Conservation (phyloP, 225 moss, liverwort and hornwort species). For the Asterella californica region DNA sequence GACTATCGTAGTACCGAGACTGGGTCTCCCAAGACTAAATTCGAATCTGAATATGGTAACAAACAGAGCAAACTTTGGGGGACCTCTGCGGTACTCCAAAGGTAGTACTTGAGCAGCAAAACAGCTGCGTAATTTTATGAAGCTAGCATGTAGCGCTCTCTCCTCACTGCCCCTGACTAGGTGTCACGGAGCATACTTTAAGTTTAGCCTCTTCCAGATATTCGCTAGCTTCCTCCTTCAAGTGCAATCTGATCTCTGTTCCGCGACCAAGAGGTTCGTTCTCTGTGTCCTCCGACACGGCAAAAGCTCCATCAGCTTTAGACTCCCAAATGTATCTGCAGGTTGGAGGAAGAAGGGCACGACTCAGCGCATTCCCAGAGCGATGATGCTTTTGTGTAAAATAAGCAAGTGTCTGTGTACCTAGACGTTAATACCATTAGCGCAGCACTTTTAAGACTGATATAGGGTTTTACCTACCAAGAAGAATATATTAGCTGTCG, state of each 20-base stretch:
- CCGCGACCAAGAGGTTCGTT: conserved; percentile 94
- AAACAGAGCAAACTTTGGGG: too few relatives aligned
- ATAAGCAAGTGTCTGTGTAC: too few relatives aligned
- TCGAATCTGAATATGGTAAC: too few relatives aligned
- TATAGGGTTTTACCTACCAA: too few relatives aligned
- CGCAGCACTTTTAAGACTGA: too few relatives aligned
- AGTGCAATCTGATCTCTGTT: conserved; percentile 83
- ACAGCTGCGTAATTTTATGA: neutral
- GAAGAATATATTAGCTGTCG: too few relatives aligned
- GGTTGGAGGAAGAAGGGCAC: neutral
- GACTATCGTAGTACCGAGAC: too few relatives aligned
- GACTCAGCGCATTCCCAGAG: neutral
- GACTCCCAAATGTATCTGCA: conserved; percentile 98
- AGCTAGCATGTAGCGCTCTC: neutral
- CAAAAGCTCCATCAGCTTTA: conserved; percentile 93
- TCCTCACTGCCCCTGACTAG: neutral
- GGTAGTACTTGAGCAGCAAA: neutral
- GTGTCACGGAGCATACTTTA: conserved; percentile 38
- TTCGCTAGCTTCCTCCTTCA: conserved; percentile 88
- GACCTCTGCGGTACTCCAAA: too few relatives aligned
- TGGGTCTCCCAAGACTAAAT: too few relatives aligned
- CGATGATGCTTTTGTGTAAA: neutral
- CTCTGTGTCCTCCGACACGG: conserved; percentile 84
- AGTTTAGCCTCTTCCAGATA: conserved; percentile 87
- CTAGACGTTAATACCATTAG: too few relatives aligned